phyloP scores from a whole-genome alignment of 2,329 filamentous ascomycete genomes.

The Aspergillus sp. region DNA sequence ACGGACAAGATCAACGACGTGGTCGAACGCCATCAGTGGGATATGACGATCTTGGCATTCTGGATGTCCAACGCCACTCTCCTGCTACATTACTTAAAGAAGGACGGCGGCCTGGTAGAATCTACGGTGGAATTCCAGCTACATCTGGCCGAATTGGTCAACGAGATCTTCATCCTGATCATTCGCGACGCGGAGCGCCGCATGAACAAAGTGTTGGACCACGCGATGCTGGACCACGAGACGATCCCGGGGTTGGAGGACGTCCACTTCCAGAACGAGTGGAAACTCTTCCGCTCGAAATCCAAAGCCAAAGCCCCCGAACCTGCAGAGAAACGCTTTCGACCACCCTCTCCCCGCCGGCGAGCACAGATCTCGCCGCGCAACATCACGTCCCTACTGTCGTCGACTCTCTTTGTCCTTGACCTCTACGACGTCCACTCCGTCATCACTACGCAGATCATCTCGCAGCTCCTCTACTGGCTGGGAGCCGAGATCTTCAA shows the following conservation, averaged over 20 bases:
- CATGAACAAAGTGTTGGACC: constrained; percentile 92
- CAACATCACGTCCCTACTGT: constrained; percentile 92
- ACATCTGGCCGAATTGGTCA: constrained; percentile 90
- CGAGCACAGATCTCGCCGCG: constrained; percentile 88
- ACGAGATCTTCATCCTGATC: constrained; percentile 97
- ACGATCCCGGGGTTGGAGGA: constrained; percentile 97
- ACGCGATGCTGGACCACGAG: constrained; percentile 94
- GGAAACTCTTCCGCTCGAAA: constrained; percentile 95
- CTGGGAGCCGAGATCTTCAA: constrained; percentile 95
- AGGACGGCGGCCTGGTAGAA: constrained; percentile 77
- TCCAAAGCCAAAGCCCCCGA: constrained; percentile 81
- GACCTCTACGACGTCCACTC: constrained; percentile 99
- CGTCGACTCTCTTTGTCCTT: constrained; percentile 92
- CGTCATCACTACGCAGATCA: constrained; percentile 87
- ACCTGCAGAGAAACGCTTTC: constrained; percentile 83
- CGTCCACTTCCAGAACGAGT: constrained; percentile 95
- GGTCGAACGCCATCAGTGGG: constrained; percentile 95
- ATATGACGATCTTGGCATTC: constrained; percentile 98
- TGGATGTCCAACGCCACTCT: constrained; percentile 98
- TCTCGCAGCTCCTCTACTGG: constrained; percentile 95
- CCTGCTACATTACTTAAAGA: constrained; percentile 94
- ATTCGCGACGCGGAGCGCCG: constrained; percentile 93
- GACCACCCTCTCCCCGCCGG: constrained; percentile 89
- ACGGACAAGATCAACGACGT: constrained; percentile 97
- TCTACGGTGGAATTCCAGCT: constrained; percentile 87